Evolutionary conservation across 2,329 filamentous ascomycete species (phyloP).

Genomic region (Epichloe elymi): DNA sequence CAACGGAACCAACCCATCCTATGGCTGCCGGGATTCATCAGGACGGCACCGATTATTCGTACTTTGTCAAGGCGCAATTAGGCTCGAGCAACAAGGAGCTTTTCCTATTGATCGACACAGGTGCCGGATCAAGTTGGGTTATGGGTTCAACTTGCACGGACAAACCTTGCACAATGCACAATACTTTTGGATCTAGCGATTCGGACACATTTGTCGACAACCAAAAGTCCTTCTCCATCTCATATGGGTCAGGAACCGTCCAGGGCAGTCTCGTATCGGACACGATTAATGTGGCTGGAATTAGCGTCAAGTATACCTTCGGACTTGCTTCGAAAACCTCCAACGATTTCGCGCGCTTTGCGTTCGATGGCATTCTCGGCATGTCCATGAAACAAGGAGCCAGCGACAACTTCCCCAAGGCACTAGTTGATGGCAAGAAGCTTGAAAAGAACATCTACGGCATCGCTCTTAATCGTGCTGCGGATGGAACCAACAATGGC

Average conservation of each 20-base stretch:
- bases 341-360: conserved; percentile 61
- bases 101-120: conserved; percentile 53
- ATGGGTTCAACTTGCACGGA: conserved; percentile 59
- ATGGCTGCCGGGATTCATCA: conserved; percentile 45
- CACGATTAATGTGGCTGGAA: conserved; percentile 50
- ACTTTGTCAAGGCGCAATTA: conserved; percentile 45
- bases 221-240: conserved; percentile 46
- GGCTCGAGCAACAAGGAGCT: conserved; percentile 41
- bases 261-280: conserved; percentile 54
- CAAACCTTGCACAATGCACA: conserved; percentile 54
- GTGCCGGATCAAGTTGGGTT: conserved; percentile 67
- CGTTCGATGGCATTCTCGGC: conserved; percentile 80
- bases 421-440: conserved; percentile 40
- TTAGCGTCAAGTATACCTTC: conserved; percentile 53
- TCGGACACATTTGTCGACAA: conserved; percentile 50
- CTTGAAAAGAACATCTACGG: conserved; percentile 55
- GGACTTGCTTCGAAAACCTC: conserved; percentile 62
- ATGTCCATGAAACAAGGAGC: conserved; percentile 50
- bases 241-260: conserved; percentile 68
- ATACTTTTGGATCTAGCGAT: conserved; percentile 51
- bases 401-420: conserved; percentile 54
- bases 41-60: conserved; percentile 53
- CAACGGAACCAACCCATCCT: conserved; percentile 29
- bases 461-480: conserved; percentile 54
- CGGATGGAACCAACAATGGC: conserved; percentile 55